Evolutionary conservation across 257 asterid species (phyloP), one percentile per base, ranked within the genome.

Genomic region (Mentha longifolia): DNA sequence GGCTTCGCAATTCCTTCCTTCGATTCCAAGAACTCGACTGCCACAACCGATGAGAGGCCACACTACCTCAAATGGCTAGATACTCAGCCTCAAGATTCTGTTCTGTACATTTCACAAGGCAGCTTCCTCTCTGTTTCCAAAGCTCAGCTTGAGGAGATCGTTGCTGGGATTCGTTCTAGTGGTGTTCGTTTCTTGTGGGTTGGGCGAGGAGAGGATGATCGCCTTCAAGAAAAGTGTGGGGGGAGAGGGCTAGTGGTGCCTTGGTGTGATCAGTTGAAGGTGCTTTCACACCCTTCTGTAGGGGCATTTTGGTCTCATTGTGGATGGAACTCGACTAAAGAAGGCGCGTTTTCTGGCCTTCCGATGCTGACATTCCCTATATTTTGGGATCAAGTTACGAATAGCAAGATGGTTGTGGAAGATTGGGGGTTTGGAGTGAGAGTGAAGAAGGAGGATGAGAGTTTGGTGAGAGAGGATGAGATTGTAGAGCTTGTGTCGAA

Each of bases 301-400:
- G 96, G 91, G 3, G 89, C 89, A 1, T 88, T 88, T 45, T 86
- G 88, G 96, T 80, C 89, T 3, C 95, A 86, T 3, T 84, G 90
- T 31, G 92, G 92, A 14, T 88, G 90, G 84, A 86, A 89, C 77
- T 89, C 92, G 2, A 82, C 88, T 0, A 83, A 80, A 61, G 96
- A 89, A 63, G 84, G 86, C 0, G 49, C 77, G 3, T 80, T 67
- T 10, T 72, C 84, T 0, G 91, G 92, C 9, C 59, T 80, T 31
- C 96, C 96, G 0, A 42, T 85, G 85, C 77, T 85, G 3, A 54
- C 76, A 1, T 74, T 76, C 54, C 95, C 92, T 0, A 79, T 86
- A 0, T 65, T 88, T 1, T 78, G 78, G 87, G 95, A 88, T 73
- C 95, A 88, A 41, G 60, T 20, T 0, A 83, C 89, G 0, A 86